A percentile compares a stretch with the other conserved stretches of the same genome.
These are phyloP conservation scores for Pythium insidiosum DNA, from an alignment of 352 stramenopile genomes.

Conservation along the genomic window DNA sequence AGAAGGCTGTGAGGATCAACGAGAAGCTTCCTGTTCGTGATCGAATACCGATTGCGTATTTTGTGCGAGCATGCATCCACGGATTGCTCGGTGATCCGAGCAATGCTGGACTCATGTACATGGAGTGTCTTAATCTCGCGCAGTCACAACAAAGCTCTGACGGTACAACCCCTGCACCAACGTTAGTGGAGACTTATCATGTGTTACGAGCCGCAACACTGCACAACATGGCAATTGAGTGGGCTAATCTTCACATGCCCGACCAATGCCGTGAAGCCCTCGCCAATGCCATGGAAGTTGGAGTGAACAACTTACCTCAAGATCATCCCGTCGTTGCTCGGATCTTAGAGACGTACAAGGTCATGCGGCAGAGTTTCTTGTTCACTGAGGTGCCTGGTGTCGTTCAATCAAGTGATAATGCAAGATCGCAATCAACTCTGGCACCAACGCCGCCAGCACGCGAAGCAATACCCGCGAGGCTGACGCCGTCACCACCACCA, in stretches of 20 bases:
- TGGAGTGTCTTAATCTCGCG: conserved; percentile 32
- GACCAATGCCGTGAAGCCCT: conserved; percentile 51
- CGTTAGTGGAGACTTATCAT: conserved; percentile 41
- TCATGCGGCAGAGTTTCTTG: conserved; percentile 59
- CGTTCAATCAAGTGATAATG: background rate
- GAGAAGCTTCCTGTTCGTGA: conserved; percentile 40
- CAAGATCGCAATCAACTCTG: background rate
- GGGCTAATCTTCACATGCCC: conserved; percentile 52
- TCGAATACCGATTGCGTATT: conserved; percentile 53
- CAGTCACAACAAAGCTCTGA: conserved; percentile 22
- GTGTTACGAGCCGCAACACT: conserved; percentile 47
- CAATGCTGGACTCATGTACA: conserved; percentile 63
- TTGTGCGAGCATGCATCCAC: conserved; percentile 48
- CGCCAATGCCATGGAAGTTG: conserved; percentile 53
- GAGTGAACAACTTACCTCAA: conserved; percentile 37
- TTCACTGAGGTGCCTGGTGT: conserved; percentile 17
- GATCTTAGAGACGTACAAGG: conserved; percentile 61
- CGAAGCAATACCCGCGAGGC: conserved; percentile 1
- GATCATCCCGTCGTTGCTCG: conserved; percentile 42
- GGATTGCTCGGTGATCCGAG: conserved; percentile 42
- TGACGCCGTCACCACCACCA: background rate
- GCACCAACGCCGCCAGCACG: background rate
- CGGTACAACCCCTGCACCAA: background rate
- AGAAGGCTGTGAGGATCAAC: conserved; percentile 57
- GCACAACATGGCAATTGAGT: conserved; percentile 70